Percentiles rank a stretch among this genome's conserved stretches.
Conservation (phyloP, 805 yeast species). For the Zygosaccharomyces gambellarensis region DNA sequence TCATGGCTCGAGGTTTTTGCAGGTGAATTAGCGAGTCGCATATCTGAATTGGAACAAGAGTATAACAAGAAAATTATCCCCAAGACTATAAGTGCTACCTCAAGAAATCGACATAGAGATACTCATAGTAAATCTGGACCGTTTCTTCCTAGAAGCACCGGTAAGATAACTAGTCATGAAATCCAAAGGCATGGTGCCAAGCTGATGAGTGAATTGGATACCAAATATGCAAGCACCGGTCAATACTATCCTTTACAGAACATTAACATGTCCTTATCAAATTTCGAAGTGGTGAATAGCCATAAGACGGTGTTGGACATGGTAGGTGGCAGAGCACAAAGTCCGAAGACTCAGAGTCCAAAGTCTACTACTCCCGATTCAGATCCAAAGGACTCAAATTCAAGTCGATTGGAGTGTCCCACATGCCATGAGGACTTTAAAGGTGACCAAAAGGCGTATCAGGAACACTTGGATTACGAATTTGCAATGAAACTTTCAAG, state of each 20-base stretch:
- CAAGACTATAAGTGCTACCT: conserved; percentile 41
- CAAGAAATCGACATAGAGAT: conserved; percentile 29
- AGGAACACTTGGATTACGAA: conserved; percentile 54
- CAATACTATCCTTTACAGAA: conserved; percentile 46
- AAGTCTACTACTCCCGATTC: not conserved
- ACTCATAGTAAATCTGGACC: conserved; percentile 24
- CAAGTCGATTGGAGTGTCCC: conserved; percentile 13
- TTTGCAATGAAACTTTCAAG: conserved; percentile 47
- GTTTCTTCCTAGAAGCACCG: conserved; percentile 5
- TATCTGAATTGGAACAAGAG: conserved; percentile 70
- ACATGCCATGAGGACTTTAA: conserved; percentile 22
- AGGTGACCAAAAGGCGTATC: conserved; percentile 11
- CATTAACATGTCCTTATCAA: conserved; percentile 49
- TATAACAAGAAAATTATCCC: conserved; percentile 39
- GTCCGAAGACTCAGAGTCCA: not conserved
- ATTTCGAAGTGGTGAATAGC: conserved; percentile 45
- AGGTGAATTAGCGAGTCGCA: conserved; percentile 68
- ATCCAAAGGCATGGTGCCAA: conserved; percentile 35
- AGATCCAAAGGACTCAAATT: not conserved
- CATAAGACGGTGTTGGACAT: conserved; percentile 32
- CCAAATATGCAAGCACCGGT: conserved; percentile 21
- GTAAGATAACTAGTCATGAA: conserved; percentile 19
- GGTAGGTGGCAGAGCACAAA: conserved; percentile 27
- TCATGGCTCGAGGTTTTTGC: conserved; percentile 82
- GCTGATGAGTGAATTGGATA: conserved; percentile 40